These are phyloP conservation scores for Oenanthe javanica DNA, from an alignment of 140 eudicot genomes.

Conservation along the genomic window DNA sequence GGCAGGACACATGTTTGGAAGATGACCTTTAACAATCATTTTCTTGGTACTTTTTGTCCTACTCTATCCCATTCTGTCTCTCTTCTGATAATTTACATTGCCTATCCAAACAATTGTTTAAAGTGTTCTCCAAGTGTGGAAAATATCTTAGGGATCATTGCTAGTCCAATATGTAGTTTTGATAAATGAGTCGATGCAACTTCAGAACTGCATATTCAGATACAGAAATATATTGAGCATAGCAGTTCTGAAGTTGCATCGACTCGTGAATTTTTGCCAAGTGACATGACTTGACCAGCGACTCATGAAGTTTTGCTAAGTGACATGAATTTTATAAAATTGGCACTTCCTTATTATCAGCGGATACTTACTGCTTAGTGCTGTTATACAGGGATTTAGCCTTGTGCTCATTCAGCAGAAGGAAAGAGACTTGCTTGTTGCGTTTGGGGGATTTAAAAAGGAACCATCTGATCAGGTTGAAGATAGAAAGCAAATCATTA, in stretches of 20 bases:
- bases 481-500: background rate
- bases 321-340: background rate
- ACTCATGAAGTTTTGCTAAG: background rate
- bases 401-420: slow-evolving; percentile 74
- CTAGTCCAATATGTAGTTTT: background rate
- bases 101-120: background rate
- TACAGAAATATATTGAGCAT: too few species aligned
- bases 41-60: background rate
- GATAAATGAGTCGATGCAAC: background rate
- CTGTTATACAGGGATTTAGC: slow-evolving; percentile 66
- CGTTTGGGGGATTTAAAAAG: slow-evolving; percentile 88
- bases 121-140: background rate
- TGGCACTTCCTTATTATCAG: slow-evolving; percentile 2
- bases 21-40: background rate
- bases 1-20: background rate
- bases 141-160: background rate
- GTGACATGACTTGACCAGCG: too few species aligned
- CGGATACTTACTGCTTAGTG: slow-evolving; percentile 3
- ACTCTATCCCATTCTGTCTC: background rate
- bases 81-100: background rate
- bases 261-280: too few species aligned
- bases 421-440: slow-evolving; percentile 78
- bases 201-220: background rate
- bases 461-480: slow-evolving; percentile 93
- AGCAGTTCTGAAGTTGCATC: too few species aligned